These are phyloP conservation scores for Sophora flavescens DNA, from an alignment of 306 rosid species.

Conservation along the genomic window DNA sequence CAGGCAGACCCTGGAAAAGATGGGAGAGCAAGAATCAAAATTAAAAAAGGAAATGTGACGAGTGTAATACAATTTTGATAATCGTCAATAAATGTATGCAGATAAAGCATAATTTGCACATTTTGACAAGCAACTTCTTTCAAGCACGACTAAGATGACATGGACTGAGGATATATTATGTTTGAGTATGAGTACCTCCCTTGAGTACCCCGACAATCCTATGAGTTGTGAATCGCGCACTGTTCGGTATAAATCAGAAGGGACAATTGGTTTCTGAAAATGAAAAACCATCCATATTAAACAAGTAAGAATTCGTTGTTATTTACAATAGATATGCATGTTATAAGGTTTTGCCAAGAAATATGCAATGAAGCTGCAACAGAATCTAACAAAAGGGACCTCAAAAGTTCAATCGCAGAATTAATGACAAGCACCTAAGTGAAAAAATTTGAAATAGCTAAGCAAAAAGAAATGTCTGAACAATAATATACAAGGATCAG, in stretches of 20 bases:
- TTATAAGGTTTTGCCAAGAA: slow-evolving; percentile 36
- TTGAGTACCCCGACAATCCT: slow-evolving; percentile 93
- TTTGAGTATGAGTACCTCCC: slow-evolving; percentile 70
- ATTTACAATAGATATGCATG: slow-evolving; percentile 10
- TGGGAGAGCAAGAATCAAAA: slow-evolving; percentile 20
- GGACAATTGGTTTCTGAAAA: slow-evolving; percentile 89
- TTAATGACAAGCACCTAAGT: slow-evolving; percentile 12
- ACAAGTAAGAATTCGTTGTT: slow-evolving; percentile 37
- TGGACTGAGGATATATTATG: slow-evolving; percentile 18
- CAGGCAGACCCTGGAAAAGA: slow-evolving; percentile 83
- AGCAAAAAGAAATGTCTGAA: slow-evolving; percentile 29
- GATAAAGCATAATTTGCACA: slow-evolving; percentile 8
- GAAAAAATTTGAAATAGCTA: slow-evolving; percentile 5
- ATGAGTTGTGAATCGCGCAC: slow-evolving; percentile 93
- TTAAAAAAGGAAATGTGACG: background rate
- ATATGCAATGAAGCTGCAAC: slow-evolving; percentile 3
- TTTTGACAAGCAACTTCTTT: slow-evolving; percentile 30
- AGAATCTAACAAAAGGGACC: slow-evolving; percentile 11
- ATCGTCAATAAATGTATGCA: background rate
- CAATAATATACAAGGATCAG: slow-evolving; percentile 30
- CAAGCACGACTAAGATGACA: background rate
- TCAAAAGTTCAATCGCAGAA: background rate
- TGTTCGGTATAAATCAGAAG: slow-evolving; percentile 75
- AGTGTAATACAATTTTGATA: background rate
- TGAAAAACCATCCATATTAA: slow-evolving; percentile 35